Conservation (phyloP, 371 early-diverging fungal genomes). For the Funneliformis caledonium region DNA sequence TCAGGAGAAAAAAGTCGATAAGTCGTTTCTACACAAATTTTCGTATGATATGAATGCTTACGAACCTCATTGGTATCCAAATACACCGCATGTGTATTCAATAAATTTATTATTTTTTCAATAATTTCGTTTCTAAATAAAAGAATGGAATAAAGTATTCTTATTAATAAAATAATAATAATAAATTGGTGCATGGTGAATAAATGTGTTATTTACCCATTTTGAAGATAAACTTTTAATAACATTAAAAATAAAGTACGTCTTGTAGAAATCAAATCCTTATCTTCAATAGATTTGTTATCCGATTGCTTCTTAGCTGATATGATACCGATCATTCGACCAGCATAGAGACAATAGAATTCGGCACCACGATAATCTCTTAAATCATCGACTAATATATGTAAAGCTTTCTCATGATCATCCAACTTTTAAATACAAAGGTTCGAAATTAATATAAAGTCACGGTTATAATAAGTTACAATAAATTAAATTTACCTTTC, state of each 20-base stretch:
- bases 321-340: conserved; percentile 21
- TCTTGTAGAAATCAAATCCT: neutral
- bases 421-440: neutral
- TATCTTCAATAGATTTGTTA: conserved; percentile 14
- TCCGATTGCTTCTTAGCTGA: conserved; percentile 22
- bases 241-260: conserved; percentile 24
- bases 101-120: conserved; percentile 49
- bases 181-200: neutral
- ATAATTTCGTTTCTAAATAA: conserved; percentile 13
- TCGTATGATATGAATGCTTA: neutral
- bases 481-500: conserved; percentile 20
- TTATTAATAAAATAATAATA: neutral
- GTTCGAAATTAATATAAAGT: neutral
- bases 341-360: conserved; percentile 31
- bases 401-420: conserved; percentile 29
- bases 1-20: neutral
- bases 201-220: conserved; percentile 16
- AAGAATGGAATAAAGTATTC: neutral
- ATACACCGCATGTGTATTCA: conserved; percentile 67
- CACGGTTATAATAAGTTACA: neutral
- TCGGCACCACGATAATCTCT: conserved; percentile 36
- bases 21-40: neutral
- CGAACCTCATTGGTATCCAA: conserved; percentile 64
- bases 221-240: conserved; percentile 31
- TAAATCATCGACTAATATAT: conserved; percentile 31